Percentiles rank a stretch among this genome's conserved stretches.
Evolutionary conservation across 306 rosid species (phyloP).

Genomic region (Arachis hypogaea): DNA sequence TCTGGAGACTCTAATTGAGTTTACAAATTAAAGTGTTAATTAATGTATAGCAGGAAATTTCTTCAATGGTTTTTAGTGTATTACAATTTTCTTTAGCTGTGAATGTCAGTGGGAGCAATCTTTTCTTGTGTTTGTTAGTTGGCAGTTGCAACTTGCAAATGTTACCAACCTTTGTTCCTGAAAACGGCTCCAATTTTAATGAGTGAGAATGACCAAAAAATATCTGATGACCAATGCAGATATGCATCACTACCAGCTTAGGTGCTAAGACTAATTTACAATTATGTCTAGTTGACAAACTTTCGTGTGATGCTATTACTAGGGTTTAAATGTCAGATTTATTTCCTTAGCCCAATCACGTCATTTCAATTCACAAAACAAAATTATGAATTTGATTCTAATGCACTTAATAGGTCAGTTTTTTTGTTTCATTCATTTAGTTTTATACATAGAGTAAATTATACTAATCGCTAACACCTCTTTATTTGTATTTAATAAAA

Average conservation of each 20-base stretch:
- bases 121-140: slow-evolving; percentile 23
- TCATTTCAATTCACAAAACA: slow-evolving; percentile 17
- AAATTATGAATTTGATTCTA: background rate
- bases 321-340: background rate
- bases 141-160: slow-evolving; percentile 35
- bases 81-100: slow-evolving; percentile 3
- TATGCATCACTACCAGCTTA: background rate
- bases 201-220: slow-evolving; percentile 7
- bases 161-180: slow-evolving; percentile 9
- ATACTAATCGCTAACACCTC: no score
- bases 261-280: slow-evolving; percentile 10
- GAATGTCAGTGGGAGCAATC: background rate
- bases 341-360: slow-evolving; percentile 3
- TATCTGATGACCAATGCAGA: background rate
- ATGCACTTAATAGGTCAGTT: no score
- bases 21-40: slow-evolving; percentile 29
- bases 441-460: no score
- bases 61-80: background rate
- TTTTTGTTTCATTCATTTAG: no score
- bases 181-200: slow-evolving; percentile 18
- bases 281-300: background rate
- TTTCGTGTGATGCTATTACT: background rate
- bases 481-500: no score
- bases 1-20: slow-evolving; percentile 31
- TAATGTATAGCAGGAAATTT: slow-evolving; percentile 32